phyloP scores from a whole-genome alignment of 768 basidiomycete species.

The Ephemerocybe angulata region DNA sequence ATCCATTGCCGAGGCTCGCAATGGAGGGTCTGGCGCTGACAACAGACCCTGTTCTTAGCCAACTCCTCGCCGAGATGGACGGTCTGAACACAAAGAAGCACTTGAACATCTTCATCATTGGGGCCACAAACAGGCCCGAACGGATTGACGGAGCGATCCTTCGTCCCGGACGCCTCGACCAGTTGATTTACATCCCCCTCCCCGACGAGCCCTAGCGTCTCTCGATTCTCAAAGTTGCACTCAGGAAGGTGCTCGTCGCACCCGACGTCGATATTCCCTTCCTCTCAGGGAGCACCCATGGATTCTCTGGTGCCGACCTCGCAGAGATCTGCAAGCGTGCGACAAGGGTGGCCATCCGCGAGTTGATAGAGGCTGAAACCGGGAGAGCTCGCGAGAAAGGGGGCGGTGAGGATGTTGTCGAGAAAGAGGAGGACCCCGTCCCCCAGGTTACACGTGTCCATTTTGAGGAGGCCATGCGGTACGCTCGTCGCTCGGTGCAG shows the following conservation, averaged over 20 bases:
- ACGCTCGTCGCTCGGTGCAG: conserved; percentile 92
- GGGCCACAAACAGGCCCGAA: conserved; percentile 95
- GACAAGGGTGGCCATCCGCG: conserved; percentile 94
- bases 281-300: conserved; percentile 91
- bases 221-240: conserved; percentile 84
- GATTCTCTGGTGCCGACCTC: conserved; percentile 98
- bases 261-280: conserved; percentile 77
- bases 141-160: conserved; percentile 91
- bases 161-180: conserved; percentile 97
- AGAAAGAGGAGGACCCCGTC: conserved; percentile 84
- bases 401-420: conserved; percentile 74
- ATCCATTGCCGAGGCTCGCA: conserved; percentile 97
- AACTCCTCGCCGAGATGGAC: conserved; percentile 97
- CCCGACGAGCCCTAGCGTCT: conserved; percentile 91
- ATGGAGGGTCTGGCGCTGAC: conserved; percentile 83
- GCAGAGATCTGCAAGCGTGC: conserved; percentile 98
- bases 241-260: conserved; percentile 90
- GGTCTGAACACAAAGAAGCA: conserved; percentile 98
- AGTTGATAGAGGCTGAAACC: conserved; percentile 92
- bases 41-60: conserved; percentile 97
- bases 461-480: conserved; percentile 99
- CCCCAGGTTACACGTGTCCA: conserved; percentile 87
- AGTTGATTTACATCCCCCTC: conserved; percentile 98
- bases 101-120: conserved; percentile 99
- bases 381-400: conserved; percentile 70